A percentile compares a stretch with the other conserved stretches of the same genome.
Evolutionary conservation across 2,329 filamentous ascomycete genomes (phyloP).

Genomic region (Cladosporium sphaerospermum): DNA sequence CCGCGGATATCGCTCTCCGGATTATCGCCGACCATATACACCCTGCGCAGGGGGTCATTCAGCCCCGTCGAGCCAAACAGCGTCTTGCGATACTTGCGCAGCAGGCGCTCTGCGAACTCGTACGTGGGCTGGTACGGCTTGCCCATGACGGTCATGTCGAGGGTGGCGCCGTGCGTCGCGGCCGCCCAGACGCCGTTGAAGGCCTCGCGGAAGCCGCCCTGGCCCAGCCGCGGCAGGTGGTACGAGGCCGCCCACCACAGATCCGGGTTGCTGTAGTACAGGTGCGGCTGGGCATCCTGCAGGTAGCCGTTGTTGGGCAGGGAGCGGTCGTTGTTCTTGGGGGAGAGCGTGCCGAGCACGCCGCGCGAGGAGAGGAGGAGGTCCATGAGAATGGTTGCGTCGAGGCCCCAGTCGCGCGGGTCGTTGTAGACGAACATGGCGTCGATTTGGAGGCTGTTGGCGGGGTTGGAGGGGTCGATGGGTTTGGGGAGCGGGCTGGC

Average conservation of each 20-base stretch:
- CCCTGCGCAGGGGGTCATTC: constrained; percentile 52
- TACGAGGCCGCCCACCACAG: constrained; percentile 83
- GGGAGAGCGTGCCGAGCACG: constrained; percentile 71
- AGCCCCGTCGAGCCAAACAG: constrained; percentile 36
- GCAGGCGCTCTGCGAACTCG: constrained; percentile 70
- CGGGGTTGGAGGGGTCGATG: constrained; percentile 41
- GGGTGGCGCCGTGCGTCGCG: constrained; percentile 55
- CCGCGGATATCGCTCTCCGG: constrained; percentile 81
- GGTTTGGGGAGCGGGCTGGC: constrained; percentile 52
- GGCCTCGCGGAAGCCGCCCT: constrained; percentile 82
- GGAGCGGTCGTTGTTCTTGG: constrained; percentile 58
- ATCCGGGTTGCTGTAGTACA: constrained; percentile 90
- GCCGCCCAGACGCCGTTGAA: constrained; percentile 73
- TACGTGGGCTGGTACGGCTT: constrained; percentile 79
- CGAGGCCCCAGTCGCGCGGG: constrained; percentile 90
- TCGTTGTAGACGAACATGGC: constrained; percentile 94
- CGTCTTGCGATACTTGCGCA: constrained; percentile 54
- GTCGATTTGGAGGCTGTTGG: constrained; percentile 66
- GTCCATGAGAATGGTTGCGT: constrained; percentile 78
- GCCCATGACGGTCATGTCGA: constrained; percentile 57
- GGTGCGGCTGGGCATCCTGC: constrained; percentile 67
- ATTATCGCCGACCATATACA: constrained; percentile 83
- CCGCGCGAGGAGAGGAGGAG: constrained; percentile 73
- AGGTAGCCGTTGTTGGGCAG: constrained; percentile 75
- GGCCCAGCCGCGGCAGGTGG: constrained; percentile 78